Evolutionary conservation across 2,329 filamentous ascomycete species (phyloP), one percentile per base, ranked within the genome.

Genomic region (Venturia effusa): DNA sequence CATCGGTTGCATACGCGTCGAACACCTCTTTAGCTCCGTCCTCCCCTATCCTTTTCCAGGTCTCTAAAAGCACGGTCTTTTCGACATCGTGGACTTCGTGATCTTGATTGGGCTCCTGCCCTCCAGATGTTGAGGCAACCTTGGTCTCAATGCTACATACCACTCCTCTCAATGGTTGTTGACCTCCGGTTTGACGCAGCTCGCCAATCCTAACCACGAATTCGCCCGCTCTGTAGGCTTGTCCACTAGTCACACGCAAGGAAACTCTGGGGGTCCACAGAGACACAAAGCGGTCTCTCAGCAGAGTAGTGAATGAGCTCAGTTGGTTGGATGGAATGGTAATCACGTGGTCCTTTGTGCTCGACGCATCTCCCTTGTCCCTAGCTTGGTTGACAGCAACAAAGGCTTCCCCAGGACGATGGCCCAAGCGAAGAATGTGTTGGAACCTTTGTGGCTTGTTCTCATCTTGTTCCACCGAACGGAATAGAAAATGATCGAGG

Each of bases 141-240:
- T 39, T 45, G 57, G 17, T 63, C 41, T 67, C 59, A 15, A 68
- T 67, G 51, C 48, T 65, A 27, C 66, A 61, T n/a, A 68, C 34
- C 32, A 60, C 59, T 48, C 66, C 67, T 7, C 63, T 59, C 13
- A 60, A n/a, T 27, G 43, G 48, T 27, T 22, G 32, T 41, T 63
- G 66, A 19, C 61, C 61, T 39, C 62, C 64, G 54, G 43, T 65
- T 19, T 61, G 54, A 22, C 65, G 59, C 62, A 67, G 61, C 45
- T 68, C 67, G 22, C 67, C 67, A 43, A 67, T 22, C 32, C 66
- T 63, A 19, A 68, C 59, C 1, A 59, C 57, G 39, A 62, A 65
- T 4, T 65, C 66, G 19, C 65, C 67, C n/a, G 65, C 22, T 4
- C 37, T 39, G 62, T 66, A 68, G 24, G 66, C 63, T 1, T 55